Evolutionary conservation across 352 stramenopile species (phyloP).

Genomic region (Phytophthora kernoviae): DNA sequence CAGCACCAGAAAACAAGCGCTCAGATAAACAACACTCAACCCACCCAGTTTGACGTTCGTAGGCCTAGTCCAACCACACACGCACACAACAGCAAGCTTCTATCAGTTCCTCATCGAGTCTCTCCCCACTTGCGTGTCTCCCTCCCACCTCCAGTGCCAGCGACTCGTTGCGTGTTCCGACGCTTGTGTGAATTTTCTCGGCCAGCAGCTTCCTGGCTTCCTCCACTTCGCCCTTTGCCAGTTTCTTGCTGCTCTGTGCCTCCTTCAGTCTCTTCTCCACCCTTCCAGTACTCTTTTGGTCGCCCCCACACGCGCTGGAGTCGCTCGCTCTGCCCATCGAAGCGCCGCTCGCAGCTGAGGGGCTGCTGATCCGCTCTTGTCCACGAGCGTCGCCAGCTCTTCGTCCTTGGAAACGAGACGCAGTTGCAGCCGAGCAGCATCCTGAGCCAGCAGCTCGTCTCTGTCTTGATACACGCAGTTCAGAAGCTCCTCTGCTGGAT

Average conservation of each 20-base stretch:
- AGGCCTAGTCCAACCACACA: constrained; percentile 32
- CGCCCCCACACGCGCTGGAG: constrained; percentile 29
- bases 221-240: constrained; percentile 42
- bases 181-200: constrained; percentile 68
- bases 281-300: constrained; percentile 40
- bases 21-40: constrained; percentile 13
- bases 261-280: constrained; percentile 50
- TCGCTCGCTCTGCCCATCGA: constrained; percentile 47
- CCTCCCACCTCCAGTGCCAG: constrained; percentile 53
- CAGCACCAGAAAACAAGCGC: no score
- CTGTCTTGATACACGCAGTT: constrained; percentile 73
- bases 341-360: constrained; percentile 54
- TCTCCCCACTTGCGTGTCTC: background rate
- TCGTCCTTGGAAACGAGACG: constrained; percentile 61
- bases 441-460: constrained; percentile 50
- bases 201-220: constrained; percentile 47
- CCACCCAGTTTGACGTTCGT: constrained; percentile 64
- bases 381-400: constrained; percentile 58
- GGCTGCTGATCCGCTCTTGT: constrained; percentile 46
- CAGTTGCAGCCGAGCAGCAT: constrained; percentile 51
- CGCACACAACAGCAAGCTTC: background rate
- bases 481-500: constrained; percentile 46
- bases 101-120: background rate
- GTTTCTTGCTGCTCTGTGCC: constrained; percentile 46
- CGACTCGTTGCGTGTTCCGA: constrained; percentile 71